Evolutionary conservation across 192 early-diverging fungal genomes (phyloP).

Genomic region (Allomyces macrogynus): DNA sequence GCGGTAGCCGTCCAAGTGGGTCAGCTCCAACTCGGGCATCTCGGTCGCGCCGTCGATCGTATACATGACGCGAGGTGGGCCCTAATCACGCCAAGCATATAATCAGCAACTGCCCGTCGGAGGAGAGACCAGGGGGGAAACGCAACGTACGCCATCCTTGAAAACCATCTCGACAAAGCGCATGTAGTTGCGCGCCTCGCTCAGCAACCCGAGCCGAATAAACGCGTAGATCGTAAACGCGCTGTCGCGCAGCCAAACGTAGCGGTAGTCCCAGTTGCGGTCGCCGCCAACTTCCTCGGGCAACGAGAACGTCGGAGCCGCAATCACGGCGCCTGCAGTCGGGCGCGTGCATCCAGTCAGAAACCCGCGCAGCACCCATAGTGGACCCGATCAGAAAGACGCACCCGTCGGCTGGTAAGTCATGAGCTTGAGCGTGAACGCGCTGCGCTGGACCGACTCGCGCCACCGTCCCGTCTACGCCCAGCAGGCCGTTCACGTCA

Average conservation of each 20-base stretch:
- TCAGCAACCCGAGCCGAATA: conserved; percentile 46
- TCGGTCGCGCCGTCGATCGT: conserved; percentile 46
- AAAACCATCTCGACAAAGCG: conserved; percentile 40
- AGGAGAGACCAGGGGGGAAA: not conserved
- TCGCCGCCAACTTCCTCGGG: conserved; percentile 55
- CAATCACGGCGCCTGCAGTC: conserved; percentile 46
- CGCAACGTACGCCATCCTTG: conserved; percentile 18
- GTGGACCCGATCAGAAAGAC: too few species aligned
- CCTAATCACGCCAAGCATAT: not conserved
- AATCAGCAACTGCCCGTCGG: not conserved
- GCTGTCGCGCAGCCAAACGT: conserved; percentile 59
- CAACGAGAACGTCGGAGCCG: conserved; percentile 54
- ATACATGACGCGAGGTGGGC: conserved; percentile 37
- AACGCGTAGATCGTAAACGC: conserved; percentile 66
- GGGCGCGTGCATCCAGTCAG: too few species aligned
- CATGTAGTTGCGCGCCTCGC: conserved; percentile 53
- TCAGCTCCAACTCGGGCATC: conserved; percentile 33
- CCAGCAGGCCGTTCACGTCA: not conserved
- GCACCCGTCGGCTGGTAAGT: conserved; percentile 46
- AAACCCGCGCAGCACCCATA: too few species aligned
- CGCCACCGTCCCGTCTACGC: conserved; percentile 51
- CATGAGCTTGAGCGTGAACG: conserved; percentile 51
- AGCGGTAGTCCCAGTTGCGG: conserved; percentile 73
- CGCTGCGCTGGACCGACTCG: conserved; percentile 47
- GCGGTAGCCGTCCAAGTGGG: conserved; percentile 46